Conservation (phyloP, 116 monocot species). For the Trichopus zeylanicus region DNA sequence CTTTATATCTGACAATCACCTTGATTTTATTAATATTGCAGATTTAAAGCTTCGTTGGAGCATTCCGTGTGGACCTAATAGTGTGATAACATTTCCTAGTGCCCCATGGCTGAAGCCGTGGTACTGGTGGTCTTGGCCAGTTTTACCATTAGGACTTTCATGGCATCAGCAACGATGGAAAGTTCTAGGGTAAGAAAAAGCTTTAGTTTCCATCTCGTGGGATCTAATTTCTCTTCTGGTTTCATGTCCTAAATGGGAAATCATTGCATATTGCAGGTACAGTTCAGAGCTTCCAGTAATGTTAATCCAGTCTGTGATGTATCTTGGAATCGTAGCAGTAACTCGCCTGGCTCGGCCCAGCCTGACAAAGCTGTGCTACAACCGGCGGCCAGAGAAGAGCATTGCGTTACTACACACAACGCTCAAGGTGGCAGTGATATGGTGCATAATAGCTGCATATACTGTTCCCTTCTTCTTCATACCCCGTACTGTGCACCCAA, state of each 20-base stretch:
- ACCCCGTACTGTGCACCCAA: constrained; percentile 79
- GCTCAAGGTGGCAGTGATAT: constrained; percentile 51
- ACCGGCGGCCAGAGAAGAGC: constrained; percentile 62
- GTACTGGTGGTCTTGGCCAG: constrained; percentile 99
- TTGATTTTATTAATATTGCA: constrained; percentile 12
- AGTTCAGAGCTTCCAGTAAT: constrained; percentile 60
- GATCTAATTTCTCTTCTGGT: too few species aligned
- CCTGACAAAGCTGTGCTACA: constrained; percentile 77
- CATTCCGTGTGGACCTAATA: constrained; percentile 96
- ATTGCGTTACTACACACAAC: constrained; percentile 34
- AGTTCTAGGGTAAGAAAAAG: constrained; percentile 64
- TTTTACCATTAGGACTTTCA: constrained; percentile 74
- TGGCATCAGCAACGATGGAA: constrained; percentile 56
- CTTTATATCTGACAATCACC: not conserved
- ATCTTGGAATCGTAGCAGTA: constrained; percentile 59
- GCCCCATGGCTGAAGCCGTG: constrained; percentile 95
- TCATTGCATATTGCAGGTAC: constrained; percentile 37
- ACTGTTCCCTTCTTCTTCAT: constrained; percentile 81
- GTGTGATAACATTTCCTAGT: constrained; percentile 96
- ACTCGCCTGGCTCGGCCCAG: constrained; percentile 70
- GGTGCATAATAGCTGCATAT: constrained; percentile 67
- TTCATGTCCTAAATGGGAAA: not conserved
- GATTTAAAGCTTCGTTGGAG: constrained; percentile 96
- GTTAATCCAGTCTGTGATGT: constrained; percentile 62
- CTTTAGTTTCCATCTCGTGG: too few species aligned